Evolutionary conservation across 2,329 filamentous ascomycete genomes (phyloP), one percentile per base, ranked within the genome.

Genomic region (Xenoacremonium recifei): DNA sequence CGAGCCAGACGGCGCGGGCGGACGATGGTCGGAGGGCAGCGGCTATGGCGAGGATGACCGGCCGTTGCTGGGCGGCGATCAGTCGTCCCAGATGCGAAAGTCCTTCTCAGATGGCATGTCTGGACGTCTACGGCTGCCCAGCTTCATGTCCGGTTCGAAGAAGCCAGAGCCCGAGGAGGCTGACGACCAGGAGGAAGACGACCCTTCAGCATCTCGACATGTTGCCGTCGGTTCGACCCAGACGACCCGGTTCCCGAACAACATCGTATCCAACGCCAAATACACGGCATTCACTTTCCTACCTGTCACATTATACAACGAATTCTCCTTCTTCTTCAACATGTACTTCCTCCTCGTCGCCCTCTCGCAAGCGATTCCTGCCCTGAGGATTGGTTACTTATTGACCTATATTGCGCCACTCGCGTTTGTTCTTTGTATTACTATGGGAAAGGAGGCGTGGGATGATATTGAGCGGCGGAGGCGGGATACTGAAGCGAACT

Each of bases 321-420:
- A 99, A 63, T 99, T 99, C 64, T 96, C 92, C 45, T 99, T 97
- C 73, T 99, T 99, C 70, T 96, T 99, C 76, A 99, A 99, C 76
- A 89, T 97, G 75, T 99, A 99, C 65, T 99, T 99, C 65, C 75
- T 99, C 42, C 82, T 97, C 19, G 93, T 99, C 37, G 95, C 93
- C 6, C 69, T 97, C 37, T 97, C 92, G 27, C 93, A 99, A 68
- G 84, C 89, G 32, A 91, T 99, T 58, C 91, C 90, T 4, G 80
- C 87, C 17, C 70, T 99, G 40, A 82, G 90, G 40, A 96, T 99
- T 52, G 93, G 93, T 42, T 97, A 96, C 64, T 78, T 99, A 47
- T 88, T 88, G 21, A 97, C 93, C 2, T 99, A 99, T 58, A 83
- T 97, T 63, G 91, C 88, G 16, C 93, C 93, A 1, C 69, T 99